These are phyloP conservation scores for Zoysia matrella DNA, from an alignment of 202 grass and related monocot species.

Conservation along the genomic window DNA sequence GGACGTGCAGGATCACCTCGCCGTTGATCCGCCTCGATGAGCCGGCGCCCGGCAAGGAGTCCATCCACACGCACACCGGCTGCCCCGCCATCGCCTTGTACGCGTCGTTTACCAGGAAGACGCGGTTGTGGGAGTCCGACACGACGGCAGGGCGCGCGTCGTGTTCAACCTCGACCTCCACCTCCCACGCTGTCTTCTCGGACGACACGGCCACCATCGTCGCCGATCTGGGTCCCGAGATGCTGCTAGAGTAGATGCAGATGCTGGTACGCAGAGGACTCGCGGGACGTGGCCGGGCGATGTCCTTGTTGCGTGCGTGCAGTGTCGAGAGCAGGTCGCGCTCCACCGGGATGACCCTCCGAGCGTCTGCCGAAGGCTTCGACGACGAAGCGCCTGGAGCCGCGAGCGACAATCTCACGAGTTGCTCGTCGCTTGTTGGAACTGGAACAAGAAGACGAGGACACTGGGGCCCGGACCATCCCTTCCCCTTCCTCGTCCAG, in stretches of 20 bases:
- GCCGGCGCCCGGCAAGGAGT: slow-evolving; percentile 9
- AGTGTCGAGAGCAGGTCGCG: slow-evolving; percentile 50
- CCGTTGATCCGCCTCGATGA: slow-evolving; percentile 59
- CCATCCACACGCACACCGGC: slow-evolving; percentile 71
- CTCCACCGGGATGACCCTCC: slow-evolving; percentile 29
- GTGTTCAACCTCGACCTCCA: slow-evolving; percentile 35
- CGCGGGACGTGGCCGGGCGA: slow-evolving; percentile 3
- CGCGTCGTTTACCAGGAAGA: slow-evolving; percentile 62
- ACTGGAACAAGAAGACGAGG: neutral
- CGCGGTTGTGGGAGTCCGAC: neutral
- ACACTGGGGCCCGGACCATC: neutral
- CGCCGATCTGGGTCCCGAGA: neutral
- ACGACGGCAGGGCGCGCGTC: no score
- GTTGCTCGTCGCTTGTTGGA: neutral
- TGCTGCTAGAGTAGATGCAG: slow-evolving; percentile 54
- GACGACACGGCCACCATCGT: neutral
- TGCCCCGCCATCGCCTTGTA: slow-evolving; percentile 75
- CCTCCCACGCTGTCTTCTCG: slow-evolving; percentile 34
- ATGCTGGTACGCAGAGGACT: slow-evolving; percentile 58
- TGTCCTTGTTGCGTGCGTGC: slow-evolving; percentile 26
- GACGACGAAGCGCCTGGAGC: no score
- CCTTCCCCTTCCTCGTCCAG: no score
- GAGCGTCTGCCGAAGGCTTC: neutral
- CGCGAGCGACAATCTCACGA: neutral
- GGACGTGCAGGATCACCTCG: slow-evolving; percentile 32